Percentiles rank a stretch among this genome's conserved stretches.
Conservation (phyloP, 768 basidiomycete species). For the Panaeolus papilionaceus region DNA sequence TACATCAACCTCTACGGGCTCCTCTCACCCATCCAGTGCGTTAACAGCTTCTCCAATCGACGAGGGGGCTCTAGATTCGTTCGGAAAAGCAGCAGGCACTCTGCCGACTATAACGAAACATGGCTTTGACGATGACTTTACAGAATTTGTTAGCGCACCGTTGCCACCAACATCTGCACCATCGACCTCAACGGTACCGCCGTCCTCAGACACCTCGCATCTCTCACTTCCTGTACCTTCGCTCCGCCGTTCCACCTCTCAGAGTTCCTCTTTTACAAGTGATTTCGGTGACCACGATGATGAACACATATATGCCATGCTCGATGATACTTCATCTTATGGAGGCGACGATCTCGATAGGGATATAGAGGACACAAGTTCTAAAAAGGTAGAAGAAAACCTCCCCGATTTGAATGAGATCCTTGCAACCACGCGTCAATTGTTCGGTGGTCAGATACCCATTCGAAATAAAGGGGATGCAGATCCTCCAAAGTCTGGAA, state of each 20-base stretch:
- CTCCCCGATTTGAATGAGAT: slow-evolving; percentile 59
- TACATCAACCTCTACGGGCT: background rate
- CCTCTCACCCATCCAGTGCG: background rate
- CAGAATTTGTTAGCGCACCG: slow-evolving; percentile 73
- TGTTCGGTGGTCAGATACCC: slow-evolving; percentile 47
- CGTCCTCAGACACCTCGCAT: slow-evolving; percentile 17
- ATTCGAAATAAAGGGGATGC: background rate
- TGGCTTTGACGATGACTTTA: slow-evolving; percentile 83
- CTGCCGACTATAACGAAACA: slow-evolving; percentile 4
- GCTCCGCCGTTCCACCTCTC: slow-evolving; percentile 11
- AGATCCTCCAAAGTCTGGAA: background rate
- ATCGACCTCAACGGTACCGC: background rate
- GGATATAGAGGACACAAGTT: slow-evolving; percentile 38
- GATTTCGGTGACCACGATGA: slow-evolving; percentile 58
- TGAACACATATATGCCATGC: slow-evolving; percentile 21
- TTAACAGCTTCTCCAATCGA: background rate
- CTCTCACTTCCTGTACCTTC: slow-evolving; percentile 9
- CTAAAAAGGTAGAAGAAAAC: slow-evolving; percentile 29
- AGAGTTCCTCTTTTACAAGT: slow-evolving; percentile 46
- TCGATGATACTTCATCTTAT: slow-evolving; percentile 1
- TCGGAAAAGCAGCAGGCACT: slow-evolving; percentile 13
- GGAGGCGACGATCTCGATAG: slow-evolving; percentile 23
- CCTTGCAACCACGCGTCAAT: slow-evolving; percentile 49
- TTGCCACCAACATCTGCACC: slow-evolving; percentile 17
- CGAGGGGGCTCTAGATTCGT: slow-evolving; percentile 15